Evolutionary conservation across 2,329 filamentous ascomycete genomes (phyloP).

Genomic region (Phialocephala subalpina): DNA sequence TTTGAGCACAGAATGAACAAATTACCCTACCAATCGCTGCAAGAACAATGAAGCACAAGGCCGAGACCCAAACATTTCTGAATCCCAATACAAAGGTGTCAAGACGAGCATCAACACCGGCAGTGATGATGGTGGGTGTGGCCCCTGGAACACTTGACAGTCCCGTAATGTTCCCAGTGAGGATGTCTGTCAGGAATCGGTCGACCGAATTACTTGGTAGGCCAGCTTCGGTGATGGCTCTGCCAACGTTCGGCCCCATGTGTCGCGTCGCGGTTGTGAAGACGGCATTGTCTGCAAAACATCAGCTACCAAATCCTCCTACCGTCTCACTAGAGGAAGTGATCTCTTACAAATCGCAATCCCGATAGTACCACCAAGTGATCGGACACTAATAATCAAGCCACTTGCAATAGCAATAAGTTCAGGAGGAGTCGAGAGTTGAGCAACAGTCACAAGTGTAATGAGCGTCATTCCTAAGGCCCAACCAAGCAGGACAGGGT

Average conservation of each 20-base stretch:
- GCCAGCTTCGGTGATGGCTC: slow-evolving; percentile 1
- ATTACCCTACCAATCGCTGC: slow-evolving; percentile 25
- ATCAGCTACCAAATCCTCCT: background rate
- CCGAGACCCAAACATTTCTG: slow-evolving; percentile 7
- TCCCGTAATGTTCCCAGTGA: background rate
- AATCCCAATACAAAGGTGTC: slow-evolving; percentile 4
- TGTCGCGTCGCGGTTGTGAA: slow-evolving; percentile 31
- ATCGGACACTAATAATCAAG: slow-evolving; percentile 49
- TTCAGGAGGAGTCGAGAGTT: slow-evolving; percentile 48
- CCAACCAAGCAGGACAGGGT: slow-evolving; percentile 46
- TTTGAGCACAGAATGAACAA: background rate
- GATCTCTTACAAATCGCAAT: slow-evolving; percentile 49
- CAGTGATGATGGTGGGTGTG: background rate
- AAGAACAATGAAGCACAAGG: slow-evolving; percentile 3
- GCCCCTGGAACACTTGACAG: background rate
- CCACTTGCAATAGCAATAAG: slow-evolving; percentile 44
- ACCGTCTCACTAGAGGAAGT: background rate
- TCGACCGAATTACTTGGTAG: background rate
- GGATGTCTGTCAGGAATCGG: background rate
- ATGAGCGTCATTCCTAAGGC: slow-evolving; percentile 47
- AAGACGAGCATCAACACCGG: background rate
- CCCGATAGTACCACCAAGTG: slow-evolving; percentile 57
- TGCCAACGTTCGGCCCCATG: background rate
- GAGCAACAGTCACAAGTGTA: slow-evolving; percentile 48
- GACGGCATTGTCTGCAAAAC: slow-evolving; percentile 38